phyloP scores from a whole-genome alignment of 2,329 filamentous ascomycete species.

The Fusarium devonianum region DNA sequence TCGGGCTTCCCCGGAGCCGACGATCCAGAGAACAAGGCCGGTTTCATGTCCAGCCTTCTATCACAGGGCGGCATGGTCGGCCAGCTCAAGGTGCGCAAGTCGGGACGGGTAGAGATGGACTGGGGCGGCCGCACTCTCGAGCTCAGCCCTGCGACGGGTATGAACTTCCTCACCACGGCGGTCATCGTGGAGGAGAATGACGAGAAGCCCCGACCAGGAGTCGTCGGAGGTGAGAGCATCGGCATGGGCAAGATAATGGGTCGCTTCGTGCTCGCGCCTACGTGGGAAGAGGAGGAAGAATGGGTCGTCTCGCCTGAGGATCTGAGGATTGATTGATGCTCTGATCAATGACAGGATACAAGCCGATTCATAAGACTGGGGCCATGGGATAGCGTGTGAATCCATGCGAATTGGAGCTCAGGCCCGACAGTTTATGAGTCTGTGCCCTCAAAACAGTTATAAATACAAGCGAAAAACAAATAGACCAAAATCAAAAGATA shows the following conservation, averaged over 20 bases:
- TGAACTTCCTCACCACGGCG: constrained; percentile 65
- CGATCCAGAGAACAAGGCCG: constrained; percentile 45
- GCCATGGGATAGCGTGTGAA: neutral
- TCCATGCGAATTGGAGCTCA: neutral
- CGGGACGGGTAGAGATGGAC: constrained; percentile 67
- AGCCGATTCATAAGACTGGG: neutral
- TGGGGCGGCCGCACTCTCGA: constrained; percentile 67
- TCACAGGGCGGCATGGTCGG: constrained; percentile 66
- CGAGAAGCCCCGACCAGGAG: constrained; percentile 54
- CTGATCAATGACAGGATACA: neutral
- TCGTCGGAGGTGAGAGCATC: constrained; percentile 59
- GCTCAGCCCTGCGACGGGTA: constrained; percentile 59
- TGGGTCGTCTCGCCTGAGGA: constrained; percentile 56
- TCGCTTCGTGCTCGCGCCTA: constrained; percentile 66
- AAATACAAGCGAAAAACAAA: neutral
- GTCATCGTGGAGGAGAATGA: constrained; percentile 67
- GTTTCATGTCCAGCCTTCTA: constrained; percentile 50
- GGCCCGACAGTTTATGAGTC: too few species aligned
- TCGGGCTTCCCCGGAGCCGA: constrained; percentile 35
- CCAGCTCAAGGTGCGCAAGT: constrained; percentile 66
- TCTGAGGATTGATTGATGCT: constrained; percentile 32
- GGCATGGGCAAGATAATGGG: constrained; percentile 71
- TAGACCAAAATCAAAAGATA: constrained; percentile 20
- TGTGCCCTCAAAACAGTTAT: neutral
- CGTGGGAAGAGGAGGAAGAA: constrained; percentile 65